Evolutionary conservation across 208 protist genomes (phyloP).

Genomic region (Leptomonas pyrrhocoris): DNA sequence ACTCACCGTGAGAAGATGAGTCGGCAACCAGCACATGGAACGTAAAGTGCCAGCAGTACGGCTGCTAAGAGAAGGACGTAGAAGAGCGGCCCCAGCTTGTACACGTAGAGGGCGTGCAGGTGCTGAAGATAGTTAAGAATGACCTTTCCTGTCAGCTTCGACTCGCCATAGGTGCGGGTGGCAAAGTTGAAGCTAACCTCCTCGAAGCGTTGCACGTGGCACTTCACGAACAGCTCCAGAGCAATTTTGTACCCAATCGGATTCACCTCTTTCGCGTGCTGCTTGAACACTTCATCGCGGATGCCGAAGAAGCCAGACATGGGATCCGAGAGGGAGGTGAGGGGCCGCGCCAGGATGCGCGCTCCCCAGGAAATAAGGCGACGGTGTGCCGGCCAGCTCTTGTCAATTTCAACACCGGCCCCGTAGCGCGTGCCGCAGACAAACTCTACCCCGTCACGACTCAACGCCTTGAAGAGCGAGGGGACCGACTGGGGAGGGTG

Average conservation of each 20-base stretch:
- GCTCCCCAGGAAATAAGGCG: conserved; percentile 89
- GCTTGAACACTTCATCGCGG: conserved; percentile 60
- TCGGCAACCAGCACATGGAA: conserved; percentile 4
- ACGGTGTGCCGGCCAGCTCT: conserved; percentile 89
- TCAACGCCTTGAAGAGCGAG: conserved; percentile 62
- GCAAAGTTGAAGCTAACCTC: conserved; percentile 90
- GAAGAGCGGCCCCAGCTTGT: conserved; percentile 48
- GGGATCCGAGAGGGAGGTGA: conserved; percentile 89
- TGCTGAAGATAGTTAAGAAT: conserved; percentile 88
- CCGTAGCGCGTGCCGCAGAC: conserved; percentile 91
- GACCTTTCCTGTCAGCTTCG: conserved; percentile 90
- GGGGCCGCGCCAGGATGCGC: conserved; percentile 79
- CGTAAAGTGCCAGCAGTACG: conserved; percentile 23
- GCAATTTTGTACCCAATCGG: conserved; percentile 95
- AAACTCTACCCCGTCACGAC: conserved; percentile 70
- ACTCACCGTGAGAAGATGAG: conserved; percentile 18
- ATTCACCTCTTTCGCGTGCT: conserved; percentile 53
- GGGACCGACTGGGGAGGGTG: conserved; percentile 91
- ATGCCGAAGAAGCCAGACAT: conserved; percentile 95
- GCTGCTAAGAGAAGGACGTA: conserved; percentile 39
- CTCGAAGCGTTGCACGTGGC: conserved; percentile 56
- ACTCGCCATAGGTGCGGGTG: conserved; percentile 77
- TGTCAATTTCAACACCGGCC: conserved; percentile 70
- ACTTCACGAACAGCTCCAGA: conserved; percentile 92
- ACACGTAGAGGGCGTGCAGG: conserved; percentile 76